Evolutionary conservation across 371 early-diverging fungal genomes (phyloP), one percentile per base, ranked within the genome.

Genomic region (Mortierella sp.): DNA sequence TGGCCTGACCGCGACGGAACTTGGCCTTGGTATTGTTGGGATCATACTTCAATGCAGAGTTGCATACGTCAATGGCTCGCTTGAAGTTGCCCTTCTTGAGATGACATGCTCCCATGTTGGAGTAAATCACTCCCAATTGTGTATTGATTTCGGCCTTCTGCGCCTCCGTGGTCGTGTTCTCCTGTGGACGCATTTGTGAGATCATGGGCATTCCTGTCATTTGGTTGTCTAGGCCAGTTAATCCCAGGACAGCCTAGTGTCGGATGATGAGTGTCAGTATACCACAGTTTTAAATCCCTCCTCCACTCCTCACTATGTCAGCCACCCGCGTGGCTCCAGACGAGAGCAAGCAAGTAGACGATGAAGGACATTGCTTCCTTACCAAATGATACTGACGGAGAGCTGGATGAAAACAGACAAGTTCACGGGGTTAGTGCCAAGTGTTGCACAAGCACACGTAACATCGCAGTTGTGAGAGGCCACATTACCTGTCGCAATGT

Each of bases 1-100:
- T 79, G 16, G 82, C 82, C 49, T 82, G 82, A n/a, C 79, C 82
- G 14, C 81, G 73, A 47, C 82, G 72, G 54, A 80, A 82, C 51
- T 69, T 70, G 25, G 82, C 82, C 60, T 82, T 82, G 50, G 68
- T 66, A 39, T 80, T 82, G 17, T 71, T 57, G 17, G 80, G 63
- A 34, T 82, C 79, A 14, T 67, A 37, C 56, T 76, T 72, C 19
- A 82, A 56, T 12, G 82, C 82, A 27, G 52, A 49, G 50, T 54
- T 68, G 37, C 67, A 63, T 9, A 64, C 67, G 24, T 64, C 76
- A 34, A 76, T 76, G 10, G 76, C 76, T 5, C 76, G 69, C 25
- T 53, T 54, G 39, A 53, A 68, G 56, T 68, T 76, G 24, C 17
- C 44, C 22, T 61, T 68, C 65, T 76, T 76, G 25, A 76, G 63